phyloP scores from a whole-genome alignment of 2,329 filamentous ascomycete species.

The Trichophyton schoenleinii region DNA sequence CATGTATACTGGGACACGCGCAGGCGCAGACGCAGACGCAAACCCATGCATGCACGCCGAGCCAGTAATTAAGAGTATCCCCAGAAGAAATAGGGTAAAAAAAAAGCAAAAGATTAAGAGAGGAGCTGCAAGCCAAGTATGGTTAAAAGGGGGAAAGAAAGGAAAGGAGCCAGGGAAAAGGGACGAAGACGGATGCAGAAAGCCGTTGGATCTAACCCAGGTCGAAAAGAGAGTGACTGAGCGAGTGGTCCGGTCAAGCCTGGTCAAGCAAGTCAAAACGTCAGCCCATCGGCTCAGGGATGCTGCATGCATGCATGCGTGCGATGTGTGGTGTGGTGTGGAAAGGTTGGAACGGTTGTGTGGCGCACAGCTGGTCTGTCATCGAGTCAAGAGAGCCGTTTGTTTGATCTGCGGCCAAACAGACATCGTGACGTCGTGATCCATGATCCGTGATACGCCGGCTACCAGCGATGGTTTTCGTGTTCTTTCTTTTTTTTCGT shows the following conservation, averaged over 20 bases:
- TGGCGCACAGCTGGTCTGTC: no score
- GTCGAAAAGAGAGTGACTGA: background rate
- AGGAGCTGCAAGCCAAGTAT: background rate
- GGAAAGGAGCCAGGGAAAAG: background rate
- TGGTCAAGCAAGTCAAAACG: no score
- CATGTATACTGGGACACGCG: background rate
- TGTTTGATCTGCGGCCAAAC: background rate
- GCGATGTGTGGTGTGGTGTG: background rate
- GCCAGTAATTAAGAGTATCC: background rate
- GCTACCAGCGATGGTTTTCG: slow-evolving; percentile 1
- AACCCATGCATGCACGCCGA: background rate
- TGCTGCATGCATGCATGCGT: background rate
- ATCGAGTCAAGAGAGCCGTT: background rate
- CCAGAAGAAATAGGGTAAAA: background rate
- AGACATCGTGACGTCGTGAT: background rate
- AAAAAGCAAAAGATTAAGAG: background rate
- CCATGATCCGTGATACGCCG: slow-evolving; percentile 1
- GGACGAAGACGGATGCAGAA: background rate
- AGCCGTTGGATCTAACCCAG: background rate
- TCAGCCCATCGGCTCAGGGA: background rate
- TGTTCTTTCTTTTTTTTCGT: no score
- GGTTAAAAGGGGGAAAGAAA: background rate
- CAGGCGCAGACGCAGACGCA: background rate
- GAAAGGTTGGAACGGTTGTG: background rate
- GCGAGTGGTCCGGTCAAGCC: no score